Evolutionary conservation across 805 yeast genomes (phyloP).

Genomic region (Suhomyces pyralidae): DNA sequence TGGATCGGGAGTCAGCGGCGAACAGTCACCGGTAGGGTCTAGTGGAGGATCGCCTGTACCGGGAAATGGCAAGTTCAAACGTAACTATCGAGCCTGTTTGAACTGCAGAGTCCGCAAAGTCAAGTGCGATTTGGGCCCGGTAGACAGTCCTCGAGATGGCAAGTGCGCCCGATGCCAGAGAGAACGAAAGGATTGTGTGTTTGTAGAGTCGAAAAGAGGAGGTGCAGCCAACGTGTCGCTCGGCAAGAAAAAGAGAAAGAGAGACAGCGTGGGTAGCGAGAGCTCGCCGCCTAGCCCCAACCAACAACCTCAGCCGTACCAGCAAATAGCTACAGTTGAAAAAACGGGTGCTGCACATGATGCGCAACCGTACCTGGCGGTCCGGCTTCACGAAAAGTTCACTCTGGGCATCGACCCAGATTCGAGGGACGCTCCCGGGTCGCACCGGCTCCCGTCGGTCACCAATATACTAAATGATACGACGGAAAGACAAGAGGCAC

Average conservation of each 20-base stretch:
- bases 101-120: slow-evolving; percentile 83
- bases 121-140: slow-evolving; percentile 80
- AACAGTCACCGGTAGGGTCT: neutral
- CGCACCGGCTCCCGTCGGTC: slow-evolving; percentile 11
- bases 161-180: slow-evolving; percentile 85
- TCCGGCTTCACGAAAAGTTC: neutral
- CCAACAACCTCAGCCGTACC: neutral
- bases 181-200: slow-evolving; percentile 78
- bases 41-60: neutral
- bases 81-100: slow-evolving; percentile 80
- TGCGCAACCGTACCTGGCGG: neutral
- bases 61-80: slow-evolving; percentile 37
- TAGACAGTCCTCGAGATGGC: slow-evolving; percentile 67
- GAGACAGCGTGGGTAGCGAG: neutral
- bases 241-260: slow-evolving; percentile 55
- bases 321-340: neutral
- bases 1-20: neutral
- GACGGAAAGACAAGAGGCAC: neutral
- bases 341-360: neutral
- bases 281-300: neutral
- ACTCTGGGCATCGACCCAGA: neutral
- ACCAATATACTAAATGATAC: slow-evolving; percentile 11
- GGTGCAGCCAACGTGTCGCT: slow-evolving; percentile 25
- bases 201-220: slow-evolving; percentile 43
- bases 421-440: neutral